phyloP scores from a whole-genome alignment of 2,329 filamentous ascomycete species.

The Claviceps arundinis region DNA sequence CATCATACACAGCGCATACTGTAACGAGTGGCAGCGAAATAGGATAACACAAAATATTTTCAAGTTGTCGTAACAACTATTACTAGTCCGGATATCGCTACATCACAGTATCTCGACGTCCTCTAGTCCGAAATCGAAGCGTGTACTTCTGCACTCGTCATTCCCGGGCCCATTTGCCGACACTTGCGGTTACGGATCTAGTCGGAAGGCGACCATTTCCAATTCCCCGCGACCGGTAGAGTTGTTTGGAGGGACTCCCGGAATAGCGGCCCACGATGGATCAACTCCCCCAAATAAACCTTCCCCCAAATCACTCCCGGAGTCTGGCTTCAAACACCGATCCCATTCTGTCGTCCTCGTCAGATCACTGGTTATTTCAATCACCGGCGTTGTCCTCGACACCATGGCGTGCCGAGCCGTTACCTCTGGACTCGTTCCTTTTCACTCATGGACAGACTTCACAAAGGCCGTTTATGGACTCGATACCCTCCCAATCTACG shows the following conservation, averaged over 20 bases:
- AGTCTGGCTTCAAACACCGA: conserved; percentile 14
- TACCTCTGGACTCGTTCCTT: not conserved
- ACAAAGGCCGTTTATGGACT: not conserved
- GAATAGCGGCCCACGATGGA: conserved; percentile 12
- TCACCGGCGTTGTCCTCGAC: conserved; percentile 11
- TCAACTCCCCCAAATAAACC: conserved; percentile 11
- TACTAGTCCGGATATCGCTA: conserved; percentile 3
- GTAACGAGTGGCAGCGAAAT: not conserved
- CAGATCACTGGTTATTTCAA: conserved; percentile 14
- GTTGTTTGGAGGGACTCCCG: not conserved
- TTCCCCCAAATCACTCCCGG: conserved; percentile 12
- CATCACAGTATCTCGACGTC: not conserved
- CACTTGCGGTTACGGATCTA: not conserved
- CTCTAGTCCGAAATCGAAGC: not conserved
- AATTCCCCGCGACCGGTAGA: not conserved
- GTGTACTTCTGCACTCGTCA: not conserved
- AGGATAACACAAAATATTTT: not conserved
- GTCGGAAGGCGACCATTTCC: not conserved
- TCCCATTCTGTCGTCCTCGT: conserved; percentile 13
- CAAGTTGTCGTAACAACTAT: not conserved
- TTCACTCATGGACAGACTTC: not conserved
- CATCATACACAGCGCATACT: not conserved
- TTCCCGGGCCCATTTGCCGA: not conserved
- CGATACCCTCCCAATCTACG: not conserved
- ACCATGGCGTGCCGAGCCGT: conserved; percentile 12